Evolutionary conservation across 2,329 filamentous ascomycete genomes (phyloP).

Genomic region (Didymella keratinophila): DNA sequence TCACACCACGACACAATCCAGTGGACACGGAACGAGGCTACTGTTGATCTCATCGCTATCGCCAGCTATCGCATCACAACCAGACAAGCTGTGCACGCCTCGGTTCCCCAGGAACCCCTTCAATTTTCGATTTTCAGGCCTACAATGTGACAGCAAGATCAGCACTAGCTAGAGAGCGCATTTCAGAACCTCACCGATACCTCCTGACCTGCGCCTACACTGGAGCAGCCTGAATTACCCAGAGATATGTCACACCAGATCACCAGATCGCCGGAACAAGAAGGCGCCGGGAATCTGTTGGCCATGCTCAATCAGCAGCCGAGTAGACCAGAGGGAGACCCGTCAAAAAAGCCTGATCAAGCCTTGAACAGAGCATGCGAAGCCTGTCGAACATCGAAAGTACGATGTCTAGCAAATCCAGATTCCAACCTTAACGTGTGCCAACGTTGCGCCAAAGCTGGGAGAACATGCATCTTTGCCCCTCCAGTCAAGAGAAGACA

Average conservation of each 20-base stretch:
- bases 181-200: background rate
- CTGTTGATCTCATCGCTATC: background rate
- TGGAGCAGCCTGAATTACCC: background rate
- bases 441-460: constrained; percentile 48
- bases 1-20: background rate
- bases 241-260: constrained; percentile 22
- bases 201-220: background rate
- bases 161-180: constrained; percentile 4
- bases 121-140: background rate
- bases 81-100: background rate
- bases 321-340: constrained; percentile 26
- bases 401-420: constrained; percentile 44
- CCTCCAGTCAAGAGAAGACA: constrained; percentile 48
- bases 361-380: constrained; percentile 49
- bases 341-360: constrained; percentile 37
- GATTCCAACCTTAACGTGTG: constrained; percentile 40
- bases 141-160: constrained; percentile 10
- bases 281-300: constrained; percentile 19
- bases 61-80: background rate
- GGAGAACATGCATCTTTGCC: constrained; percentile 45
- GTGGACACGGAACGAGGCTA: background rate
- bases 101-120: background rate
- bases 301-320: constrained; percentile 26
- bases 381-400: constrained; percentile 47
- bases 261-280: constrained; percentile 15